Base-by-base conservation (phyloP, 2,329 filamentous ascomycete species). In the Sclerotinia trifoliorum region DNA sequence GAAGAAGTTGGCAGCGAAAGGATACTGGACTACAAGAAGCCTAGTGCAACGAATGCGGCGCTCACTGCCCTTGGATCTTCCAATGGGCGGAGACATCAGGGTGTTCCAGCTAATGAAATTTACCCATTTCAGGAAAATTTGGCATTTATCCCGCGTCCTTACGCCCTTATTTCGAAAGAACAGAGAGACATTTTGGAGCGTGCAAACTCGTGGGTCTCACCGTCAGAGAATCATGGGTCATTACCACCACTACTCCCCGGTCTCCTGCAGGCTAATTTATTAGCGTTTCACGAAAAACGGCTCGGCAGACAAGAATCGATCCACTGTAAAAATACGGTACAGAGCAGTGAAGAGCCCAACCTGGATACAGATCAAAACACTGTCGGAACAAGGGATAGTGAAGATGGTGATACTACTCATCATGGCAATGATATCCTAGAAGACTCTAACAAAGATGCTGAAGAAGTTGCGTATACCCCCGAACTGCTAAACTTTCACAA, bases 141-240 rank as follows among this genome's bases (percentile, higher is more conserved):
- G 26, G 68, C 71, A 24, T 63, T 11, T 21, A 81, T 86, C 66
- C 76, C 77, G 42, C 78, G 77, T 24, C 76, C 73, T 55, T 81
- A 84, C 71, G 75, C 83, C 44, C 78, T 73, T 32, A 83, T 86
- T 64, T 80, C 83, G 2, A 78, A 75, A 35, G 79, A 83, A 21
- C 87, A 90, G 72, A 74, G 76, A 55, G 72, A 78, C 11, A 77
- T 89, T 6, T 76, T 90, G 1, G 79, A 82, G 7, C 75, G 79
- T 15, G 70, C 77, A 7, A 78, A 81, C 21, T 83, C 79, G 8
- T 81, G 79, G 80, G 77, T 46, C 24, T 26, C 74, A 52, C 57
- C 70, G 44, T 70, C 68, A 57, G 35, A 49, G 24, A 24, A 49
- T 49, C 70, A 71, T 61, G 73, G 71, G 24, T 70, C 78, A 63